Percentiles rank a stretch among this genome's conserved stretches.
Conservation (phyloP, 345 rosid genomes). For the Kandelia obovata region DNA sequence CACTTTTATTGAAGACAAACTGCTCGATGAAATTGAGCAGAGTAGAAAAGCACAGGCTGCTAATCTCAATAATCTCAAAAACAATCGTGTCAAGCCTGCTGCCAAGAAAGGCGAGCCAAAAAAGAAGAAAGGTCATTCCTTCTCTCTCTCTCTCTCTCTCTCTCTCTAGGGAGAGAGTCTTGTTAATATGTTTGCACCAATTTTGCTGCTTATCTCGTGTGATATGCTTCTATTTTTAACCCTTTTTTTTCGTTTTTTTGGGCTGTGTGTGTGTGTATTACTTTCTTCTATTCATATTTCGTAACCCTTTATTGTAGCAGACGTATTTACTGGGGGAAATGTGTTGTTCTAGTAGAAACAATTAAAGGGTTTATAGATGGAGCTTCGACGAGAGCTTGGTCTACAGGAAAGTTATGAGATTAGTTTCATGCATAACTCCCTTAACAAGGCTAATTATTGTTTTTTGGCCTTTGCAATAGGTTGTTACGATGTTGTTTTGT, state of each 20-base stretch:
- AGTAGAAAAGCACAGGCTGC: conserved; percentile 65
- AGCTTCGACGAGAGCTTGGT: background rate
- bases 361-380: conserved; percentile 12
- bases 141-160: background rate
- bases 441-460: no score
- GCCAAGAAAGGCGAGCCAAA: conserved; percentile 22
- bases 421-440: background rate
- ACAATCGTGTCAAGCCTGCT: conserved; percentile 34
- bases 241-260: no score
- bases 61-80: conserved; percentile 61
- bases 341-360: background rate
- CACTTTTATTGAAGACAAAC: conserved; percentile 66
- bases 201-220: background rate
- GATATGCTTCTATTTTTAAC: background rate
- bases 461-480: no score
- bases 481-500: no score
- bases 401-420: background rate
- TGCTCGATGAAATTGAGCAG: conserved; percentile 70
- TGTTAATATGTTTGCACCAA: no score
- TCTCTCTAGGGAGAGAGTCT: background rate
- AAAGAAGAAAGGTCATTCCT: conserved; percentile 34
- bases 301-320: conserved; percentile 6
- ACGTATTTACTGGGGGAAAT: background rate
- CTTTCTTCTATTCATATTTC: background rate
- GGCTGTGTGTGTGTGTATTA: no score